Base-by-base conservation (phyloP, 2,329 filamentous ascomycete genomes). In the Tolypocladium amazonense region DNA sequence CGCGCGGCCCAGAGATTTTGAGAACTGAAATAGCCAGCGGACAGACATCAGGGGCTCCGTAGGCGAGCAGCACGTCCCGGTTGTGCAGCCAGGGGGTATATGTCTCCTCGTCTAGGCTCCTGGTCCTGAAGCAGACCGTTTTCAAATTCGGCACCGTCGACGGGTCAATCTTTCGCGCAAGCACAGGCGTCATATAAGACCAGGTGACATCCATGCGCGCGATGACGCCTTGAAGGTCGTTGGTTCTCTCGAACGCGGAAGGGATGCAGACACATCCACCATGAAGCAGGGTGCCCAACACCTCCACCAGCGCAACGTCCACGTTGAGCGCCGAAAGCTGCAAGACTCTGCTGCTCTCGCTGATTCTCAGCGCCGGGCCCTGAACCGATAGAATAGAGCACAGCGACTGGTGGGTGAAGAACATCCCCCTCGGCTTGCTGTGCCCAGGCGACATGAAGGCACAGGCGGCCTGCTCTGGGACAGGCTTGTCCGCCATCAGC, bases 211-310 rank as follows among this genome's bases (percentile, higher is more conserved):
- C 69, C 74, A 81, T 80, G 0, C 76, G 69, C 7, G 75, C 74
- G 37, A 86, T 80, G 0, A 76, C 77, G 2, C 75, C 78, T 1
- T 75, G 70, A 4, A 86, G 72, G 58, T 84, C 77, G 58, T 78
- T 76, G 39, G 79, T 68, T 20, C 79, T 72, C 59, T 83, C 79
- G 6, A 76, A 68, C 1, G 79, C 72, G 7, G 78, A 77, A 0
- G 85, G 83, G 0, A 87, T 74, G 61, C 84, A 87, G 7, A 87
- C 75, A 58, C 81, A 85, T 0, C 81, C 84, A 25, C 85, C 85
- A 33, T 78, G 72, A 11, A 81, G 74, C 3, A 87, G 71, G 0
- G 81, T 77, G 1, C 78, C 76, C 7, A 85, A 71, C 0, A 80
- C 77, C 62, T 85, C 82, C 0, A 78, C 67, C 0, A 85, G 70